Conservation (phyloP, 2,329 filamentous ascomycete species). For the Aspergillus piperis region DNA sequence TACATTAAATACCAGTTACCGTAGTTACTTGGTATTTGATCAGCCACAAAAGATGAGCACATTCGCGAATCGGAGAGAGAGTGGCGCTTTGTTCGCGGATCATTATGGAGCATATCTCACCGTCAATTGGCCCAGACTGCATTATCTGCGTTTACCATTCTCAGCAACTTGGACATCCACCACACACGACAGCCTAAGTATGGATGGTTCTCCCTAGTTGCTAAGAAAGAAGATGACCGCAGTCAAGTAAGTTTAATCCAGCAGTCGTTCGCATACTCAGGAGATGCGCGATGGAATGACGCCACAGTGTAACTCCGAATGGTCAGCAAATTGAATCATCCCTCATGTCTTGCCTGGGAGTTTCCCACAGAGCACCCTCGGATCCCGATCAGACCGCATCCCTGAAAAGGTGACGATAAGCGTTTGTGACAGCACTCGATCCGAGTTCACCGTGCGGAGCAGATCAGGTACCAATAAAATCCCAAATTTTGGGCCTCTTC, state of each 20-base stretch:
- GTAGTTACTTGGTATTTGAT: background rate
- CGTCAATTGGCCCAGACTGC: background rate
- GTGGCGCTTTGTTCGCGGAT: background rate
- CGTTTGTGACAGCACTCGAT: background rate
- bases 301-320: background rate
- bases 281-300: no score
- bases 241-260: no score
- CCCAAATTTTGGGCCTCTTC: background rate
- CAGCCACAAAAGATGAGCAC: background rate
- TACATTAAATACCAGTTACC: no score
- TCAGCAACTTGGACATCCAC: background rate
- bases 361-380: background rate
- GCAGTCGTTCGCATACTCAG: no score
- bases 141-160: background rate
- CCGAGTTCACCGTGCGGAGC: background rate
- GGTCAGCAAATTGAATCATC: background rate
- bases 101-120: background rate
- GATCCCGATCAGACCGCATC: background rate
- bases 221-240: background rate
- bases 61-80: background rate
- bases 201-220: background rate
- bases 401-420: background rate
- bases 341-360: background rate
- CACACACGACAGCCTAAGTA: background rate
- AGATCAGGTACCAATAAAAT: background rate